These are phyloP conservation scores for Ascoidea tarda DNA, from an alignment of 805 yeast genomes.

Conservation along the genomic window DNA sequence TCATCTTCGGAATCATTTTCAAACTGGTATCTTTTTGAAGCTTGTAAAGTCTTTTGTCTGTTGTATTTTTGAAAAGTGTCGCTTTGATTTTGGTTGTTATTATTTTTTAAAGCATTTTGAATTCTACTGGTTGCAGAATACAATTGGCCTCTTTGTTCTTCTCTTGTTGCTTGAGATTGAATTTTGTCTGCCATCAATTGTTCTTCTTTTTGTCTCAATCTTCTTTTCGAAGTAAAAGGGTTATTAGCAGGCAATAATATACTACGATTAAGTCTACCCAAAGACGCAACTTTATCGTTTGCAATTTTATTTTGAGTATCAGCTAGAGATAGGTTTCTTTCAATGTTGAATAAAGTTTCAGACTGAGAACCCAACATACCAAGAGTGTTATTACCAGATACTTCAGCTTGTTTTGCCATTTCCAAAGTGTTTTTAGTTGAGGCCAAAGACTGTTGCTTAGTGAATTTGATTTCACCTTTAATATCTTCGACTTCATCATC, in stretches of 20 bases:
- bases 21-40: conserved; percentile 61
- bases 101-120: conserved; percentile 41
- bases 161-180: conserved; percentile 47
- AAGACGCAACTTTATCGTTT: conserved; percentile 67
- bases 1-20: conserved; percentile 91
- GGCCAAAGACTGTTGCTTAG: conserved; percentile 77
- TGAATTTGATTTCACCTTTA: conserved; percentile 67
- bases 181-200: conserved; percentile 46
- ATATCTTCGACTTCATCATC: conserved; percentile 85
- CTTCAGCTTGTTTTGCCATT: conserved; percentile 59
- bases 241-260: conserved; percentile 70
- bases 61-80: conserved; percentile 22
- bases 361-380: conserved; percentile 93
- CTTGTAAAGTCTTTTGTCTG: conserved; percentile 23
- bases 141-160: conserved; percentile 42
- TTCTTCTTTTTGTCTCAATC: conserved; percentile 63
- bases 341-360: conserved; percentile 70
- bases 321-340: conserved; percentile 61
- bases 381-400: conserved; percentile 64
- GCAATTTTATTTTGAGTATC: conserved; percentile 74
- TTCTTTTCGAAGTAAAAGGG: conserved; percentile 76
- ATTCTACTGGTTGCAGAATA: conserved; percentile 57
- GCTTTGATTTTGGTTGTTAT: conserved; percentile 18
- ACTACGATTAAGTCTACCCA: conserved; percentile 66
- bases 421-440: conserved; percentile 74